phyloP scores from a whole-genome alignment of 768 basidiomycete species.

The Rhodotorula paludigena region DNA sequence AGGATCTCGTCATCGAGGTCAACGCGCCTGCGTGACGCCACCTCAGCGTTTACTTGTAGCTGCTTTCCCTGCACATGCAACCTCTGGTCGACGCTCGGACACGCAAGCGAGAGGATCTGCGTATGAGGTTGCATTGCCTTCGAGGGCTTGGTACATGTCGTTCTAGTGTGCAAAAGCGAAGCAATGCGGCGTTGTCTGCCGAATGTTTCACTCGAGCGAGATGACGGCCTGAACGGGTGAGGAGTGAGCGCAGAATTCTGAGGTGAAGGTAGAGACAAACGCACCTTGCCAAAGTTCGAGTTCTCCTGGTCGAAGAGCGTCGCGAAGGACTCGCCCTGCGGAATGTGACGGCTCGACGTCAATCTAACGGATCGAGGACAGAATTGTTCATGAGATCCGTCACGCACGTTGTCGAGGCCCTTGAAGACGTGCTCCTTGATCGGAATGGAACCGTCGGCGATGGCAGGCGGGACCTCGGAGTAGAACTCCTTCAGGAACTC shows the following conservation, averaged over 20 bases:
- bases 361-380: constrained; percentile 9
- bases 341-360: no score
- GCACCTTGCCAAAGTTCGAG: constrained; percentile 18
- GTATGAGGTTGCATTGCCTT: no score
- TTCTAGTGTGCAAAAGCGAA: neutral
- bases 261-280: neutral
- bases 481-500: constrained; percentile 38
- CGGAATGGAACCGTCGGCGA: constrained; percentile 39
- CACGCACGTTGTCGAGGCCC: constrained; percentile 38
- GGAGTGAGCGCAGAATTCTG: no score
- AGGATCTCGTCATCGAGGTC: constrained; percentile 33
- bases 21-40: neutral
- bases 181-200: no score
- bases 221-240: constrained; percentile 7
- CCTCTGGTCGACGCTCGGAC: no score
- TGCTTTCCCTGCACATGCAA: no score
- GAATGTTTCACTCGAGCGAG: constrained; percentile 23
- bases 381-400: neutral
- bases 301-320: neutral
- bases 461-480: constrained; percentile 35
- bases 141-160: no score
- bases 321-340: constrained; percentile 1
- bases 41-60: neutral
- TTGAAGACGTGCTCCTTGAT: constrained; percentile 41
- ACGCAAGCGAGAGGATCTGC: no score